phyloP scores from a whole-genome alignment of 2,329 filamentous ascomycete genomes.

The Drechslerella dactyloides region DNA sequence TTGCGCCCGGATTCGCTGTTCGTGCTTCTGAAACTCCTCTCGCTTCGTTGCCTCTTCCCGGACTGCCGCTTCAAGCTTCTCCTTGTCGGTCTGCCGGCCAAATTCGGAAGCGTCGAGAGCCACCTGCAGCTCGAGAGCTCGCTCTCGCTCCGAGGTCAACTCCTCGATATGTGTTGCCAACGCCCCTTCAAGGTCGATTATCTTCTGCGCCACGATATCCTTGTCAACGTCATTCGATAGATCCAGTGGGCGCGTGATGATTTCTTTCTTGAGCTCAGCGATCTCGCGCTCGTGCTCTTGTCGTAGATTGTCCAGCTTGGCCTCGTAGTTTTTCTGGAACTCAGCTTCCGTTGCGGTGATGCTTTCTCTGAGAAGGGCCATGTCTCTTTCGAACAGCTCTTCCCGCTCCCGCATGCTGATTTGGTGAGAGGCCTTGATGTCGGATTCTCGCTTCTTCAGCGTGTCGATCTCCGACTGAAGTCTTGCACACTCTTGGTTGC shows the following conservation, averaged over 20 bases:
- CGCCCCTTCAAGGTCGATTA: slow-evolving; percentile 42
- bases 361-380: slow-evolving; percentile 37
- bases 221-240: slow-evolving; percentile 36
- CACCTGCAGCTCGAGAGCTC: slow-evolving; percentile 42
- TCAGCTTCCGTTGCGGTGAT: slow-evolving; percentile 40
- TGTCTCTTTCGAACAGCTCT: slow-evolving; percentile 41
- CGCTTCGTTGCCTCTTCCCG: slow-evolving; percentile 41
- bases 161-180: slow-evolving; percentile 42
- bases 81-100: slow-evolving; percentile 42
- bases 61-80: slow-evolving; percentile 40
- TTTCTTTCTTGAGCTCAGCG: slow-evolving; percentile 38
- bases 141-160: slow-evolving; percentile 35
- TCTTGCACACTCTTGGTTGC: slow-evolving; percentile 18
- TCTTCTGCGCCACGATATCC: slow-evolving; percentile 45
- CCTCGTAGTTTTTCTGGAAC: slow-evolving; percentile 46
- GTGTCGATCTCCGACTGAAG: slow-evolving; percentile 34
- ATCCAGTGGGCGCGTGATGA: slow-evolving; percentile 43
- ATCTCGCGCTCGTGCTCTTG: slow-evolving; percentile 42
- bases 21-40: slow-evolving; percentile 48
- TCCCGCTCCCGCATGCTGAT: slow-evolving; percentile 32
- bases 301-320: slow-evolving; percentile 36
- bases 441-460: slow-evolving; percentile 25
- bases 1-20: slow-evolving; percentile 45
- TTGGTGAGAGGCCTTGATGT: slow-evolving; percentile 31
- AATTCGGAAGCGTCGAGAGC: slow-evolving; percentile 49